Conservation (phyloP, 768 basidiomycete genomes). For the Boletellus ananiceps region DNA sequence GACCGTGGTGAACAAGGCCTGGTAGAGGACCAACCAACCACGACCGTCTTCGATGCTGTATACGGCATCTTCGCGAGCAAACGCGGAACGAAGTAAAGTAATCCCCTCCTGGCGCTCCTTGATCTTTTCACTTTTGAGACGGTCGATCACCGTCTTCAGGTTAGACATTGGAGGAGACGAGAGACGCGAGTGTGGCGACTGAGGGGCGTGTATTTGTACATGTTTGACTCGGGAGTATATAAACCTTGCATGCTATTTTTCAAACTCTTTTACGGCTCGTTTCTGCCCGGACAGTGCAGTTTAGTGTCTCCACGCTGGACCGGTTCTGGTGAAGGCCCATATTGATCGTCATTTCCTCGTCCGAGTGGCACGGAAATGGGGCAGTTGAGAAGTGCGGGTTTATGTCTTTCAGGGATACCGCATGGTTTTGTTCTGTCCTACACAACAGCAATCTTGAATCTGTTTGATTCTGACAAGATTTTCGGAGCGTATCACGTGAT, state of each 20-base stretch:
- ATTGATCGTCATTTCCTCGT: constrained; percentile 44
- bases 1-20: constrained; percentile 67
- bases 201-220: constrained; percentile 19
- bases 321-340: constrained; percentile 82
- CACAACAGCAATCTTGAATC: constrained; percentile 9
- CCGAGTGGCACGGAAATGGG: constrained; percentile 56
- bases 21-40: constrained; percentile 65
- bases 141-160: constrained; percentile 45
- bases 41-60: constrained; percentile 34
- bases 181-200: constrained; percentile 16
- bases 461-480: not conserved
- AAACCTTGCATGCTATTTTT: constrained; percentile 2
- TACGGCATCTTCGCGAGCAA: constrained; percentile 46
- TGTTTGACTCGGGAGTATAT: constrained; percentile 31
- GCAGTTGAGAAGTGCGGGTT: constrained; percentile 41
- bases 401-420: constrained; percentile 22
- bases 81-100: constrained; percentile 43
- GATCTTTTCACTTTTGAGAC: constrained; percentile 57
- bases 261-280: constrained; percentile 41
- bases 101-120: constrained; percentile 69
- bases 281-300: constrained; percentile 74
- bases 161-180: constrained; percentile 32
- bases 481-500: constrained; percentile 14
- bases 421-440: constrained; percentile 36
- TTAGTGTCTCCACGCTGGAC: constrained; percentile 54